These are phyloP conservation scores for Aspergillus sp. DNA, from an alignment of 2,329 filamentous ascomycete species.

Conservation along the genomic window DNA sequence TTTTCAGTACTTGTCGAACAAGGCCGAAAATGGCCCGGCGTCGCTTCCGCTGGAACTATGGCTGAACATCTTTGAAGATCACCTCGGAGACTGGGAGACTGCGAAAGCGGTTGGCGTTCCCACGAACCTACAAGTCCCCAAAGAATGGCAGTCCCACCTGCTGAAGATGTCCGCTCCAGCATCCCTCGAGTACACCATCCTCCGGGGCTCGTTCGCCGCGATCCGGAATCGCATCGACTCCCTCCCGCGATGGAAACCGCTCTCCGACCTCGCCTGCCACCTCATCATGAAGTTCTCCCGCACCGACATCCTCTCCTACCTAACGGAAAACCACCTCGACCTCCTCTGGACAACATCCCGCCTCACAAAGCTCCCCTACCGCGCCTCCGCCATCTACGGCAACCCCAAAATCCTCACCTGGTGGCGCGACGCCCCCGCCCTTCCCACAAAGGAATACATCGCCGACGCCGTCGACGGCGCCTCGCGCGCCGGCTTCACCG, in stretches of 20 bases:
- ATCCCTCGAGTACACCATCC: constrained; percentile 74
- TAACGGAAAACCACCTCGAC: constrained; percentile 58
- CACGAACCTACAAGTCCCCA: constrained; percentile 63
- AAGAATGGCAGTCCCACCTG: constrained; percentile 59
- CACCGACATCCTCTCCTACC: constrained; percentile 64
- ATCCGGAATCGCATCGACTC: constrained; percentile 65
- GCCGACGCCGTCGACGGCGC: constrained; percentile 78
- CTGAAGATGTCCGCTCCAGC: constrained; percentile 58
- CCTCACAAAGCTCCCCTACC: constrained; percentile 71
- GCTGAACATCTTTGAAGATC: constrained; percentile 71
- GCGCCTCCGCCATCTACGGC: constrained; percentile 78
- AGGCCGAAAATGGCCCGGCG: constrained; percentile 13
- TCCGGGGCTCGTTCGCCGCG: constrained; percentile 59
- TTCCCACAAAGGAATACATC: constrained; percentile 78
- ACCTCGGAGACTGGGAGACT: constrained; percentile 82
- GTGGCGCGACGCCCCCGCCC: constrained; percentile 77
- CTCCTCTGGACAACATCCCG: constrained; percentile 82
- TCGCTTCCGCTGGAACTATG: constrained; percentile 74
- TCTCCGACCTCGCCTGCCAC: constrained; percentile 74
- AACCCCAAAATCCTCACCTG: constrained; percentile 78
- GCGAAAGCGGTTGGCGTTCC: constrained; percentile 72
- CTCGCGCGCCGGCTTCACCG: constrained; percentile 72
- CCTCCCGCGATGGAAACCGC: constrained; percentile 58
- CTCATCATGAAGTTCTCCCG: constrained; percentile 87
- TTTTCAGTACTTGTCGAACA: constrained; percentile 13